Percentiles rank a stretch among this genome's conserved stretches.
phyloP scores from a whole-genome alignment of 2,329 filamentous ascomycete species.

The Anthostomella pinea region DNA sequence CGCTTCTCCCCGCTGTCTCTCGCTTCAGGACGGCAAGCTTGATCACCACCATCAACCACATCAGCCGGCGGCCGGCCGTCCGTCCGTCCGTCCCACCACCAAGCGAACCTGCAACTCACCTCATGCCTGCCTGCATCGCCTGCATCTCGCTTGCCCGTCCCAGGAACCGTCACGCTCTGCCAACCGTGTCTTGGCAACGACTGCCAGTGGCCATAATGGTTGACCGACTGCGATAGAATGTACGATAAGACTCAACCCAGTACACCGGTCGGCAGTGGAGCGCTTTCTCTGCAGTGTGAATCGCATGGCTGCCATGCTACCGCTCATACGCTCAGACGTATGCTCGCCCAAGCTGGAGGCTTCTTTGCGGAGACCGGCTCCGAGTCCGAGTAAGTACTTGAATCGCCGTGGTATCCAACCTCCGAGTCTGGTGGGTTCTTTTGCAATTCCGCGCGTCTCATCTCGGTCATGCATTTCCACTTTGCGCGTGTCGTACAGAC shows the following conservation, averaged over 20 bases:
- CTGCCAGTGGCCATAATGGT: slow-evolving; percentile 15
- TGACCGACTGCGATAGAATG: slow-evolving; percentile 24
- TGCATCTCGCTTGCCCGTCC: slow-evolving; percentile 28
- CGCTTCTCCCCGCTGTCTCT: neutral
- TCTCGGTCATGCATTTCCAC: slow-evolving; percentile 22
- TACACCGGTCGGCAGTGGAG: slow-evolving; percentile 28
- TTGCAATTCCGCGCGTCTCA: slow-evolving; percentile 21
- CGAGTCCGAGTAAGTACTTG: slow-evolving; percentile 21
- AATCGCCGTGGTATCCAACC: slow-evolving; percentile 14
- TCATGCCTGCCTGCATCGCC: too few relatives aligned
- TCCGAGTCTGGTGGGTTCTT: slow-evolving; percentile 11
- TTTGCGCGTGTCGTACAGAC: slow-evolving; percentile 28
- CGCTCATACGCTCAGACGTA: too few relatives aligned
- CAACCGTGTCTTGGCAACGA: slow-evolving; percentile 21
- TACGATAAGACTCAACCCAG: slow-evolving; percentile 23
- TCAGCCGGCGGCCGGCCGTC: slow-evolving; percentile 14
- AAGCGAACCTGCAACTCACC: slow-evolving; percentile 19
- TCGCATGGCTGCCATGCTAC: slow-evolving; percentile 17
- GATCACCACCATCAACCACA: neutral
- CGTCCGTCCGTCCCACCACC: slow-evolving; percentile 13
- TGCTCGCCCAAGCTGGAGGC: too few relatives aligned
- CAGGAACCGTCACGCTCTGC: slow-evolving; percentile 24
- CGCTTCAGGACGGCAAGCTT: neutral
- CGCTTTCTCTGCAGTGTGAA: slow-evolving; percentile 23
- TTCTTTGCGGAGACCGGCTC: slow-evolving; percentile 19